Base-by-base conservation (phyloP, 768 basidiomycete genomes). In the Hydnomerulius pinastri region DNA sequence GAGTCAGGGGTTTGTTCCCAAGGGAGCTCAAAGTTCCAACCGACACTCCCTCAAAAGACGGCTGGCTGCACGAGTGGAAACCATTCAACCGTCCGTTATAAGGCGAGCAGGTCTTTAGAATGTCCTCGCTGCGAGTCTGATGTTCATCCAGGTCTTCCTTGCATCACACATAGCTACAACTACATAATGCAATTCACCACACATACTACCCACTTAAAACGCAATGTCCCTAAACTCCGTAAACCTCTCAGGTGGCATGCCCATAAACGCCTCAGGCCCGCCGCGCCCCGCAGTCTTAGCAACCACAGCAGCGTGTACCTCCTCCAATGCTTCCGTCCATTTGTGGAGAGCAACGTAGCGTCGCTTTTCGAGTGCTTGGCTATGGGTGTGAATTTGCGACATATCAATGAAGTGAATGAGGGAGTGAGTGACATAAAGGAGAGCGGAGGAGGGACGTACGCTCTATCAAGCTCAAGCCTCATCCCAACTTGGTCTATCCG, bases 401-500 rank as follows among this genome's bases (percentile, higher is more conserved):
- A 33, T 38, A 18, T 6, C 17, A 11, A 28, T 37, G 8, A 23
- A 15, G 18, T 48, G 46, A 23, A 45, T 25, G n/a, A n/a, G n/a
- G n/a, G n/a, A n/a, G n/a, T n/a, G n/a, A n/a, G n/a, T n/a, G n/a
- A n/a, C n/a, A n/a, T n/a, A n/a, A n/a, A n/a, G n/a, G n/a, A n/a
- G n/a, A n/a, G n/a, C n/a, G n/a, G n/a, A n/a, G 4, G 44, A 35
- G 40, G 46, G 30, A 21, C 76, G 12, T 62, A 92, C 90, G 92
- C 86, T 65, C 85, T 77, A 59, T 96, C 94, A 32, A 99, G 76
- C 62, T 98, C 92, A 13, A 99, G 77, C 46, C 92, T 77, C 80
- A 94, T 94, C 30, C 90, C 84, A 32, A 97, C 93, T 72, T 99
- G 97, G 70, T 99, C 96, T 63, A 99, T 98, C 56, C 86, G 81